Conservation (phyloP, 2,329 filamentous ascomycete species). For the Geosmithia morbida region DNA sequence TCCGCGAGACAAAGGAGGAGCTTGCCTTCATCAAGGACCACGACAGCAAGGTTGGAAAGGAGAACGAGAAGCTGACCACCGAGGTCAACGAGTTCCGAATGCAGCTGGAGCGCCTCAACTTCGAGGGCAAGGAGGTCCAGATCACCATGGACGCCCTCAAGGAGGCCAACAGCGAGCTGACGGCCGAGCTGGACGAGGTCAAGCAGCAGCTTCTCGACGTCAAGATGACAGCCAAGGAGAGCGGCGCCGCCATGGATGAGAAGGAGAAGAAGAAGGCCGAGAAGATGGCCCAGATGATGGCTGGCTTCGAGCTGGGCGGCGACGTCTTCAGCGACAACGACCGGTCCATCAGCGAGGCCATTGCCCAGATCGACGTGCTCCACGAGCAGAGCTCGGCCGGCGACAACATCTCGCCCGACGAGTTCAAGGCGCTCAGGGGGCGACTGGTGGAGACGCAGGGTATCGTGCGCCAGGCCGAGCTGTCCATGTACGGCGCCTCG, state of each 20-base stretch:
- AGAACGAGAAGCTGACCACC: conserved; percentile 74
- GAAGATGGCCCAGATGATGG: conserved; percentile 99
- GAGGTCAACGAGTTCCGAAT: conserved; percentile 91
- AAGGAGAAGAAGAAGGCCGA: conserved; percentile 99
- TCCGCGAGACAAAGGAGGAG: conserved; percentile 78
- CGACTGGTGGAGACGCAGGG: conserved; percentile 81
- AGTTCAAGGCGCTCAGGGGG: conserved; percentile 61
- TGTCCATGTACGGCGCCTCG: conserved; percentile 61
- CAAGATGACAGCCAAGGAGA: conserved; percentile 93
- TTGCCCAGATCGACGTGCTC: conserved; percentile 68
- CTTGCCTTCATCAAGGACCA: conserved; percentile 74
- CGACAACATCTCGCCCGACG: conserved; percentile 67
- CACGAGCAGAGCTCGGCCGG: conserved; percentile 64
- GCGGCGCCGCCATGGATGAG: conserved; percentile 76
- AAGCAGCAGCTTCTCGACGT: conserved; percentile 94
- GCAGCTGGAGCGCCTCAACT: conserved; percentile 89
- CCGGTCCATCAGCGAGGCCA: conserved; percentile 66
- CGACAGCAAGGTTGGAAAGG: conserved; percentile 67
- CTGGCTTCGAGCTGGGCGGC: conserved; percentile 84
- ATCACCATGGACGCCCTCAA: conserved; percentile 98
- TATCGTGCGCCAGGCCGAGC: conserved; percentile 81
- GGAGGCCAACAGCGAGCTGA: conserved; percentile 89
- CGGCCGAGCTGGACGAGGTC: conserved; percentile 79
- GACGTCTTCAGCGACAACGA: conserved; percentile 94
- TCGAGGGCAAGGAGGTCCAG: conserved; percentile 90